phyloP scores from a whole-genome alignment of 2,329 filamentous ascomycete genomes.

The Teratosphaeria pseudoeucalypti region DNA sequence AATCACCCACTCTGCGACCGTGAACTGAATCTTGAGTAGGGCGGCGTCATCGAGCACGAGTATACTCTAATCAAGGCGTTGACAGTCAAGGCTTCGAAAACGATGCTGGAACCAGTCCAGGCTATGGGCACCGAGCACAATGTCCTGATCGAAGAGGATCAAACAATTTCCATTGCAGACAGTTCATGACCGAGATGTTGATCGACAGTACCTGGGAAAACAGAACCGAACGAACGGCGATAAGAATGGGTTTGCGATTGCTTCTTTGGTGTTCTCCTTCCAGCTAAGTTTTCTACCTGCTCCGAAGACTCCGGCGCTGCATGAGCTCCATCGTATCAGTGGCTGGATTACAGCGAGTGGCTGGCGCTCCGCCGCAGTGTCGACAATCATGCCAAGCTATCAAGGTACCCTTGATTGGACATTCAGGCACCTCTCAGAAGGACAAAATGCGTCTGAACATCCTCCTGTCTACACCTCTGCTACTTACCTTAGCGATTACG shows the following conservation, averaged over 20 bases:
- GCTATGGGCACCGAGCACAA: constrained; percentile 50
- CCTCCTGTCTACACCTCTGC: too few species aligned
- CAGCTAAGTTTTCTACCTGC: too few species aligned
- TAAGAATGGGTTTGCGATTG: neutral
- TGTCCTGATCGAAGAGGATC: constrained; percentile 66
- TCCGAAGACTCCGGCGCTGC: too few species aligned
- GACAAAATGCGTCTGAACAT: too few species aligned
- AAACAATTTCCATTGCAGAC: constrained; percentile 40
- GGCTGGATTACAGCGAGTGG: too few species aligned
- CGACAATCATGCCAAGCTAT: too few species aligned
- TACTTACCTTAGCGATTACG: too few species aligned
- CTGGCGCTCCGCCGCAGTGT: too few species aligned
- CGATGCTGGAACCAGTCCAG: constrained; percentile 57
- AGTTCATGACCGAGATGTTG: neutral
- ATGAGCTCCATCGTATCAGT: too few species aligned
- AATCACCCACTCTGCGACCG: neutral
- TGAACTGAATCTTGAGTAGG: constrained; percentile 25
- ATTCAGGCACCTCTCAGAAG: too few species aligned
- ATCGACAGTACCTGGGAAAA: neutral
- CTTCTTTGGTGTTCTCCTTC: neutral
- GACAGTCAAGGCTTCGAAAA: constrained; percentile 53
- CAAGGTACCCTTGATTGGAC: too few species aligned
- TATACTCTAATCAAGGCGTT: constrained; percentile 25
- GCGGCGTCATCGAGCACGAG: constrained; percentile 57
- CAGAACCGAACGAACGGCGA: neutral